Percentiles rank a stretch among this genome's conserved stretches.
These are phyloP conservation scores for Tricladium varicosporioides DNA, from an alignment of 2,329 filamentous ascomycete species.

Conservation along the genomic window DNA sequence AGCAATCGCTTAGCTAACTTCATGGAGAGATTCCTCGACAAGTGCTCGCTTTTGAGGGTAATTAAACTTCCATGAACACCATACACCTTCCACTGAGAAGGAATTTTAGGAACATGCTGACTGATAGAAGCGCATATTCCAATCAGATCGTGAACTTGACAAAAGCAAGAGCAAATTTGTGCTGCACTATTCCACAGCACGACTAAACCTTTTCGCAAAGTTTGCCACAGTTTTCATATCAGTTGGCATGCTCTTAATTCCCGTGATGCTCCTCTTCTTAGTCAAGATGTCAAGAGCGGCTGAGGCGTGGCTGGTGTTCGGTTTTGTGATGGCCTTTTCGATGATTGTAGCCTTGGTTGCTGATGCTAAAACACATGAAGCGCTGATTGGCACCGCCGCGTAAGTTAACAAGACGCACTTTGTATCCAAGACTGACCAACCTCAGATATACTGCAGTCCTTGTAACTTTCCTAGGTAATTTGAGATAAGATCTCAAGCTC, in stretches of 20 bases:
- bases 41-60: background rate
- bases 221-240: background rate
- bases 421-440: background rate
- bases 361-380: conserved; percentile 1
- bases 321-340: conserved; percentile 1
- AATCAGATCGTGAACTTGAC: background rate
- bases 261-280: conserved; percentile 4
- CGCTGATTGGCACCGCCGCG: conserved; percentile 4
- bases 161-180: background rate
- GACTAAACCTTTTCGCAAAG: background rate
- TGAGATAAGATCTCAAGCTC: too few relatives aligned
- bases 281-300: background rate
- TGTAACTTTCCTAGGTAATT: conserved; percentile 3
- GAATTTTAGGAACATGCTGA: background rate
- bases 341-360: background rate
- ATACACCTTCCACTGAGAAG: background rate
- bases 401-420: background rate
- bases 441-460: conserved; percentile 1
- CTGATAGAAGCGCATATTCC: background rate
- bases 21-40: background rate
- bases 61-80: background rate
- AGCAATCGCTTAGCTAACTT: background rate
- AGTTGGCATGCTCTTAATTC: background rate
- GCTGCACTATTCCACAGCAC: background rate
- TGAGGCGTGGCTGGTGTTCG: background rate